Evolutionary conservation across 768 basidiomycete genomes (phyloP).

Genomic region (Leucocoprinus birnbaumii): DNA sequence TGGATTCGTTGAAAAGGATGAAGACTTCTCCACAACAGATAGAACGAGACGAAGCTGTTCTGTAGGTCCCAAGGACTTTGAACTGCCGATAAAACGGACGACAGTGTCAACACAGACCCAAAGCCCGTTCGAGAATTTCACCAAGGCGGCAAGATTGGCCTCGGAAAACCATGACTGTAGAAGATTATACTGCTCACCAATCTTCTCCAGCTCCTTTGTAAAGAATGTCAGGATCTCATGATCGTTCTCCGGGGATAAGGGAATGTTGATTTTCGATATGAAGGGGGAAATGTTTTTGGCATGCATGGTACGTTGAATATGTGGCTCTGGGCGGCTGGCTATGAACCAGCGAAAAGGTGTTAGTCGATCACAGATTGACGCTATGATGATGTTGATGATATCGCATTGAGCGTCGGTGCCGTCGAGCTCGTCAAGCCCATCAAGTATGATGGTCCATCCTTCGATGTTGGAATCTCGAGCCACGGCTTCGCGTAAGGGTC

Average conservation of each 20-base stretch:
- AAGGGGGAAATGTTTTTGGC: neutral
- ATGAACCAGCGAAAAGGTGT: conserved; percentile 1
- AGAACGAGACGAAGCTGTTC: neutral
- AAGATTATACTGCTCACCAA: neutral
- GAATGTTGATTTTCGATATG: neutral
- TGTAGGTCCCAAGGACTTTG: neutral
- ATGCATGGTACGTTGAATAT: conserved; percentile 6
- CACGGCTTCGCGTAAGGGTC: neutral
- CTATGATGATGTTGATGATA: neutral
- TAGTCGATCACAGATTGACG: neutral
- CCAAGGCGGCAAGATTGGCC: neutral
- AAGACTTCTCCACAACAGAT: neutral
- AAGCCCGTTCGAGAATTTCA: neutral
- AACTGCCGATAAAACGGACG: neutral
- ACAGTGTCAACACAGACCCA: neutral
- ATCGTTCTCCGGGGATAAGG: conserved; percentile 1
- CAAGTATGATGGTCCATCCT: neutral
- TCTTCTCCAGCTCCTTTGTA: conserved; percentile 3
- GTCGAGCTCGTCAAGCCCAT: conserved; percentile 12
- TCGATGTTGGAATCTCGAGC: no score
- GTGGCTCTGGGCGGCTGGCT: conserved; percentile 12
- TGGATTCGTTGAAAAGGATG: neutral
- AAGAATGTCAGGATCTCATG: conserved; percentile 8
- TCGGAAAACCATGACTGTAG: conserved; percentile 8
- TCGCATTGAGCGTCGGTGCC: neutral